Base-by-base conservation (phyloP, 768 basidiomycete species). In the Boletales sp. region DNA sequence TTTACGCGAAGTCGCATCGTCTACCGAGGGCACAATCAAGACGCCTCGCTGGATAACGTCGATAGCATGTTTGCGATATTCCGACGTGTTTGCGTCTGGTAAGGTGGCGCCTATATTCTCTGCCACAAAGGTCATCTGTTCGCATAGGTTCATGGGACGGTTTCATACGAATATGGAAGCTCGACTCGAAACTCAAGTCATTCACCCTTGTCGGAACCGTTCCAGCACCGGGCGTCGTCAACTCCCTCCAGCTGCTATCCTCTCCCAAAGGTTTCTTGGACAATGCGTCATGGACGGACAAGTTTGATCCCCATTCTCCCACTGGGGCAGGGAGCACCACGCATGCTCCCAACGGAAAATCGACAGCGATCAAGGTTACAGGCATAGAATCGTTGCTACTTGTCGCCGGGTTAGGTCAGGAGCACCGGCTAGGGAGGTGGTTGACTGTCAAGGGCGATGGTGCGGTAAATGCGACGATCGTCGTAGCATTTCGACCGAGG, bases 21-120 rank as follows among this genome's bases (percentile, higher is more conserved):
- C 87, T 48, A 83, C 84, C 0, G 91, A 90, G 60, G 90, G 88
- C 15, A 59, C 79, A 34, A 77, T 95, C 39, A 77, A 76, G 40
- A 86, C 84, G 24, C 90, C 94, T 18, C 79, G 95, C 18, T 98
- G 94, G 94, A 83, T 99, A 63, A 95, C 92, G 1, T 78, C 90
- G 0, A 70, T 98, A 36, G 85, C 86, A 12, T 77, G 82, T 51
- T 71, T 97, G 46, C 83, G 86, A 18, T 97, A 97, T 68, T 90
- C 93, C 8, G 92, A 99, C 66, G 61, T 93, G 6, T 88, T 99
- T 56, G 92, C 81, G 0, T 93, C 94, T 7, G 95, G 94, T 91
- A 64, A 50, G 75, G 68, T 2, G 14, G 18, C 17, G 24, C 42
- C 44, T 21, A 36, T 19, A 37, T 18, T 36, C 30, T 27, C 35